These are phyloP conservation scores for Pleoardoris graminearum DNA, from an alignment of 2,329 filamentous ascomycete genomes.

Conservation along the genomic window DNA sequence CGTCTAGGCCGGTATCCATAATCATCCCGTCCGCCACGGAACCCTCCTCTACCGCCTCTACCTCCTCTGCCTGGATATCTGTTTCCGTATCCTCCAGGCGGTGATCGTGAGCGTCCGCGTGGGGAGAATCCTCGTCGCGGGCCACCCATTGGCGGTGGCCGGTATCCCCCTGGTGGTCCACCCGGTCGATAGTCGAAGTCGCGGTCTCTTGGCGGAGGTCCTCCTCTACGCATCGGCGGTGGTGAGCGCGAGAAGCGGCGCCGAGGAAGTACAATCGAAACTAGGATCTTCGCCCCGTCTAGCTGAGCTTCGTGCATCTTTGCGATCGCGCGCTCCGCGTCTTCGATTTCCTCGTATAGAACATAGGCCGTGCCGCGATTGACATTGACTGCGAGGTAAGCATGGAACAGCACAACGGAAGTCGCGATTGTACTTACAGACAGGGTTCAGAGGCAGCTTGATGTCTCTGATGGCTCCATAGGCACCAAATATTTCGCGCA, in stretches of 20 bases:
- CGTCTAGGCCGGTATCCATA: conserved; percentile 29
- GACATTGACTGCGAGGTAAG: conserved; percentile 66
- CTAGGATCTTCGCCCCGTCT: conserved; percentile 79
- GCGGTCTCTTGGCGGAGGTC: conserved; percentile 40
- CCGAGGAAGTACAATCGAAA: conserved; percentile 84
- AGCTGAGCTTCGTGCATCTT: conserved; percentile 98
- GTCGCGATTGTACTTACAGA: conserved; percentile 61
- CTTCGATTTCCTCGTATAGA: conserved; percentile 73
- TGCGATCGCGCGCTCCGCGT: conserved; percentile 85
- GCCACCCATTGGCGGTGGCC: conserved; percentile 42
- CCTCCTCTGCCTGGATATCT: conserved; percentile 38
- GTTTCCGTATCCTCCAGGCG: conserved; percentile 42
- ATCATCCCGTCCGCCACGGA: conserved; percentile 45
- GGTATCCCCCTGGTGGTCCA: conserved; percentile 44
- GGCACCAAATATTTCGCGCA: conserved; percentile 87
- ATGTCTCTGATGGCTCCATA: conserved; percentile 87
- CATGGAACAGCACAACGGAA: not conserved
- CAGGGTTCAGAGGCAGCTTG: conserved; percentile 85
- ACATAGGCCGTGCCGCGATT: conserved; percentile 96
- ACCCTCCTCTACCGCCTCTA: conserved; percentile 31
- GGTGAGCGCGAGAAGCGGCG: conserved; percentile 81
- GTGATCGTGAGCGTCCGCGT: conserved; percentile 51
- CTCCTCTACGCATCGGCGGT: conserved; percentile 67
- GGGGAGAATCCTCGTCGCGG: conserved; percentile 38
- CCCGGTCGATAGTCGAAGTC: conserved; percentile 37